These are phyloP conservation scores for Litchi chinensis DNA, from an alignment of 345 rosid genomes.

Conservation along the genomic window DNA sequence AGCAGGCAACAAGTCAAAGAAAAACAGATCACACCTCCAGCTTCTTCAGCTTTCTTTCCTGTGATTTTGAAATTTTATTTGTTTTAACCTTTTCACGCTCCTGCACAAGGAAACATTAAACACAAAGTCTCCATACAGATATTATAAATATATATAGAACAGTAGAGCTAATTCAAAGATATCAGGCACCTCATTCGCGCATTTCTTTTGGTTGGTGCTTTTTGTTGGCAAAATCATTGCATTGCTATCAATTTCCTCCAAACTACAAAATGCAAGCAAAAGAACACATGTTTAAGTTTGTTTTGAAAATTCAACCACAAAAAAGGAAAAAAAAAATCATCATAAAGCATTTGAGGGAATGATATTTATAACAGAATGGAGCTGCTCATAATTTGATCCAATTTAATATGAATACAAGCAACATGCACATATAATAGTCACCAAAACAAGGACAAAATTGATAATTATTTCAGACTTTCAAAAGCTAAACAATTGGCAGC, in stretches of 20 bases:
- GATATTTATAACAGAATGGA: background rate
- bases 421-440: background rate
- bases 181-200: slow-evolving; percentile 37
- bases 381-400: background rate
- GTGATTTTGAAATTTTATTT: slow-evolving; percentile 40
- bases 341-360: background rate
- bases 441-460: background rate
- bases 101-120: slow-evolving; percentile 17
- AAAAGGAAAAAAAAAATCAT: background rate
- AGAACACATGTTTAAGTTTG: background rate
- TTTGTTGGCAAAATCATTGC: slow-evolving; percentile 51
- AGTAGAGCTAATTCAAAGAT: background rate
- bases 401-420: background rate
- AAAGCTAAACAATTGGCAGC: background rate
- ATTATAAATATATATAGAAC: background rate
- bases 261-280: slow-evolving; percentile 28
- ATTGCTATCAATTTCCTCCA: slow-evolving; percentile 51
- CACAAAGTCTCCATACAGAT: background rate
- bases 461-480: background rate
- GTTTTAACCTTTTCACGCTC: slow-evolving; percentile 26
- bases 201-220: slow-evolving; percentile 43
- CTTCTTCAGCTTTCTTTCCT: slow-evolving; percentile 73
- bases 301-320: background rate
- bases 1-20: background rate
- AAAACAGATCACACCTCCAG: slow-evolving; percentile 45